Conservation (phyloP, 805 yeast genomes). For the Barnettozyma sucrosica region DNA sequence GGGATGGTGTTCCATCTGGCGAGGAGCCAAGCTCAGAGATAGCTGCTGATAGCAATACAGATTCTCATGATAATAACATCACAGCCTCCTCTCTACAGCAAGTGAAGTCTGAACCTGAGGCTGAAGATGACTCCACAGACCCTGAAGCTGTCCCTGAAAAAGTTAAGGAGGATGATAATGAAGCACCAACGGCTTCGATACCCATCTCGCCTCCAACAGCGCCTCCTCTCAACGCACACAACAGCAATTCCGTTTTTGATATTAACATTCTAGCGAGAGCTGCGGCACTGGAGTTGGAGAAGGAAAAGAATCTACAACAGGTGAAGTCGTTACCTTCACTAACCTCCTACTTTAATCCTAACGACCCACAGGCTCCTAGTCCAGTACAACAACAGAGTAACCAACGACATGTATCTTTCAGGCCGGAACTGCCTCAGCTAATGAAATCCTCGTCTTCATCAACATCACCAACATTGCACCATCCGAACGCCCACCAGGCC, state of each 20-base stretch:
- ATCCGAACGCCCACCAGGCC: constrained; percentile 13
- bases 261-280: constrained; percentile 27
- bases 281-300: constrained; percentile 26
- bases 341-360: constrained; percentile 20
- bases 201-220: constrained; percentile 22
- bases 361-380: neutral
- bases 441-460: constrained; percentile 13
- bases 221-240: constrained; percentile 10
- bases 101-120: neutral
- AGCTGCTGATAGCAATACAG: neutral
- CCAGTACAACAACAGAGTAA: neutral
- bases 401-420: constrained; percentile 9
- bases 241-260: constrained; percentile 20
- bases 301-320: constrained; percentile 24
- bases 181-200: constrained; percentile 8
- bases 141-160: neutral
- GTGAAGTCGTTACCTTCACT: constrained; percentile 26
- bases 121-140: neutral
- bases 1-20: neutral
- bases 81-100: neutral
- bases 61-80: neutral
- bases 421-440: constrained; percentile 17
- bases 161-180: neutral
- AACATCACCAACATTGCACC: constrained; percentile 18
- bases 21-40: neutral